Conservation (phyloP, 257 asterid genomes). For the Scutellaria galericulata region DNA sequence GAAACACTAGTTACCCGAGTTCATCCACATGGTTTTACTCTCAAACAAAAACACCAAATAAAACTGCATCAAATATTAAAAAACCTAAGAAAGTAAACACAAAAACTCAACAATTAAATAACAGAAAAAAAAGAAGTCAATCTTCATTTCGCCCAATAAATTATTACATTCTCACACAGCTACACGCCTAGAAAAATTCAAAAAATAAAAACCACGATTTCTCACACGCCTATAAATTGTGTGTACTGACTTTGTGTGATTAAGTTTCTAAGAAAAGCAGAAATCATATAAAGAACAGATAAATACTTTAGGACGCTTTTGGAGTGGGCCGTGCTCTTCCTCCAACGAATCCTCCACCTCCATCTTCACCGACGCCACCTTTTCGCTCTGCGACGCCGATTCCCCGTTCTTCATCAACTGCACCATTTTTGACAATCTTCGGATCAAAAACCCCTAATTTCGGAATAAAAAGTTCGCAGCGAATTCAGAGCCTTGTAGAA, state of each 20-base stretch:
- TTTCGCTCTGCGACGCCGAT: conserved; percentile 48
- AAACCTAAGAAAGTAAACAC: conserved; percentile 18
- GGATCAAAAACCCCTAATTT: conserved; percentile 36
- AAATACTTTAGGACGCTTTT: conserved; percentile 56
- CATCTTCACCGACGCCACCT: conserved; percentile 49
- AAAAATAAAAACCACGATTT: background rate
- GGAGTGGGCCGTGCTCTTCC: conserved; percentile 55
- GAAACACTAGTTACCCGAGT: background rate
- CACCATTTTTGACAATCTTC: conserved; percentile 37
- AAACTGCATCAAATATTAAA: background rate
- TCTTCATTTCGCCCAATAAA: conserved; percentile 7
- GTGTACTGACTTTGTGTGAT: background rate
- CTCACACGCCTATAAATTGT: background rate
- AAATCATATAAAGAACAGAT: background rate
- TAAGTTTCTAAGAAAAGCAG: background rate
- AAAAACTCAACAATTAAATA: background rate
- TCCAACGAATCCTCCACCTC: conserved; percentile 58
- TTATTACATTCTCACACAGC: conserved; percentile 26
- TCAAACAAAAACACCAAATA: conserved; percentile 10
- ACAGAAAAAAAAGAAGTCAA: conserved; percentile 12
- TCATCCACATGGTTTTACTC: conserved; percentile 15
- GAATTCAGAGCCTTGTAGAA: background rate
- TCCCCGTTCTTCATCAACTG: conserved; percentile 56
- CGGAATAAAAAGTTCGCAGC: conserved; percentile 6
- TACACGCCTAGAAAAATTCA: conserved; percentile 17